A percentile compares a stretch with the other conserved stretches of the same genome.
Evolutionary conservation across 1,284 basidiomycete genomes (phyloP).

Genomic region (Melampsora americana): DNA sequence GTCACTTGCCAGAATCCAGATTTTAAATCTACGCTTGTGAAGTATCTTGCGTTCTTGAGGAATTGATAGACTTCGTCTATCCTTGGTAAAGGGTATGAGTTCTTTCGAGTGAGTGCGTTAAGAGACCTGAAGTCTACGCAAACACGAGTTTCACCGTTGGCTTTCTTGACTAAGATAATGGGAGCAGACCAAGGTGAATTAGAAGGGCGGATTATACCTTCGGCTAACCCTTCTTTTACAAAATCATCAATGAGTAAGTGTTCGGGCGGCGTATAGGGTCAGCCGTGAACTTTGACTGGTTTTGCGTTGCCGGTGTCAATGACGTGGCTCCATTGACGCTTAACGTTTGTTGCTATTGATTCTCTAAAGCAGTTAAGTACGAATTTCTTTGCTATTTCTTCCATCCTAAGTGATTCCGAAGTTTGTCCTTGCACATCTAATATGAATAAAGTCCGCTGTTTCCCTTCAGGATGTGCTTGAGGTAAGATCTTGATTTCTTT

Average conservation of each 20-base stretch:
- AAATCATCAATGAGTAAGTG: too few relatives aligned
- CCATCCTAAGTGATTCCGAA: background rate
- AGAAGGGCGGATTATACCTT: too few relatives aligned
- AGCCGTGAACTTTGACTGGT: background rate
- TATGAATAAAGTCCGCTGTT: too few relatives aligned
- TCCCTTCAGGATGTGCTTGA: too few relatives aligned
- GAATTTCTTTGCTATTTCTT: background rate
- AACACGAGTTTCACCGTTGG: too few relatives aligned
- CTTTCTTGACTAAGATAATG: too few relatives aligned
- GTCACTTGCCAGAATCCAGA: conserved; percentile 2
- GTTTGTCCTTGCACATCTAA: background rate
- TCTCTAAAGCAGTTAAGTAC: background rate
- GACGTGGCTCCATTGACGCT: background rate
- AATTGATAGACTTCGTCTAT: too few relatives aligned
- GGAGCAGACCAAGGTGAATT: too few relatives aligned
- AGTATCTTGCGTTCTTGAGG: background rate
- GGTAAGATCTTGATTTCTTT: too few relatives aligned
- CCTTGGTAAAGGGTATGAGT: background rate
- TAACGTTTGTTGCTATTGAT: background rate
- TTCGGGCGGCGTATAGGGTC: too few relatives aligned
- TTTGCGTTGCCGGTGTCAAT: background rate
- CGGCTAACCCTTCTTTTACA: too few relatives aligned
- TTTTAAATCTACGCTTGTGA: background rate
- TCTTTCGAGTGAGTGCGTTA: background rate
- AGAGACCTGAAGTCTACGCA: conserved; percentile 20